Base-by-base conservation (phyloP, 2,329 filamentous ascomycete species). In the Colletotrichum magnum region DNA sequence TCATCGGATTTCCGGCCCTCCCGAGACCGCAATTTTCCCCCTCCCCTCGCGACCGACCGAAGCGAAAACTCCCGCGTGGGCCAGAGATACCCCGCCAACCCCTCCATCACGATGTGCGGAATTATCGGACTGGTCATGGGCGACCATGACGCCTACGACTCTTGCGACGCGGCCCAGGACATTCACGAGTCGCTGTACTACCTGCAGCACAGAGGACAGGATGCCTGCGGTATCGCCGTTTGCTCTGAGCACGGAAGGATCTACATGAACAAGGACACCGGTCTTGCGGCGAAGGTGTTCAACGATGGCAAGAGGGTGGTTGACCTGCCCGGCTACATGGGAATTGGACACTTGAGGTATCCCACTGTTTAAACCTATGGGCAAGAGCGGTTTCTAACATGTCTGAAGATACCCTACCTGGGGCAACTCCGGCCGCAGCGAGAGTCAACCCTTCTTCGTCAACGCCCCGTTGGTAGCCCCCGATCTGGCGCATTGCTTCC, bases 241-340 rank as follows among this genome's bases (percentile, higher is more conserved):
- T 86, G 91, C 87, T 69, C 84, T 16, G 74, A 87, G 84, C 93
- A 93, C 43, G 94, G 95, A 71, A 88, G 94, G 51, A 92, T 97
- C 73, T 95, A 92, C 79, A 94, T 97, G 78, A 92, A 93, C 85
- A 98, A 98, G 83, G 94, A 94, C 73, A 94, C 94, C 77, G 95
- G 94, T 64, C 92, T 97, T 87, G 94, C 93, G 48, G 89, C 91
- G 67, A 93, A 91, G 78, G 94, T 97, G 74, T 97, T 97, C 81
- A 86, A 91, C 61, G 93, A 97, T 72, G 94, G 94, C 73, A 87
- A 89, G 68, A 88, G 62, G 26, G 63, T 69, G 5, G 45, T 57
- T 5, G 63, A 69, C 18, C 62, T 69, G 5, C 67, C 63, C 32
- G 67, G 67, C 15, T 66, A 39, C 43, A 66, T 69, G 61, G 67